Evolutionary conservation across 352 stramenopile genomes (phyloP), one percentile per base, ranked within the genome.

Genomic region (Phytopythium boreale): DNA sequence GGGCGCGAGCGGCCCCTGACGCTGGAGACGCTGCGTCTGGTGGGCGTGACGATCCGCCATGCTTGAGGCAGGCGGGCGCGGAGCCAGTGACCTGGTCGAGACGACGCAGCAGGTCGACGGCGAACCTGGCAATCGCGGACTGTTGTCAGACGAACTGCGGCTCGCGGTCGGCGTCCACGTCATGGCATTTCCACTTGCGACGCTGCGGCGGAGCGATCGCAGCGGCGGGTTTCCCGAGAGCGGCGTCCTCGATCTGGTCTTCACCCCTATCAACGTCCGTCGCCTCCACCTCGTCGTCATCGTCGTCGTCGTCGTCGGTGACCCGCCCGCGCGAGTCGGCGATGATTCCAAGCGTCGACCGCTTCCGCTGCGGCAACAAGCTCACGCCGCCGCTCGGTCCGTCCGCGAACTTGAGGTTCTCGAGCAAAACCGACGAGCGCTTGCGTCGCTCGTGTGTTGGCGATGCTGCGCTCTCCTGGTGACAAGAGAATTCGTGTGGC

Each of bases 111-210:
- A 90, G 67, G 46, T 90, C 75, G 11, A 60, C 57, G 2, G 81
- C 81, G 15, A 82, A 59, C 11, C 59, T 69, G 1, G 79, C 75
- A 14, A 74, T 73, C 0, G 69, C 60, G 0, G 75, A 70, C 62
- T 84, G 74, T 47, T 90, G 76, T 75, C 79, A 87, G 14, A 78
- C 74, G 44, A 90, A 84, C 7, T 68, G 69, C 2, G 64, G 51
- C 4, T 55, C 59, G 0, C 43, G 26, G 11, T 59, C 37, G 14
- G 60, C 59, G 2, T 59, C 15, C 0, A 8, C 46, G 11, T 29
- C 14, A 12, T 52, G 34, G 26, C 22, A n/a, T 14, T 41, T 61
- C 55, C 55, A 61, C n/a, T 17, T 24, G 6, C 36, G 55, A 4
- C 37, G 55, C 12, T 36, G 36, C 9, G 34, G 26, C 9, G 27